phyloP scores from a whole-genome alignment of 768 basidiomycete genomes.

The Collybia sp. region DNA sequence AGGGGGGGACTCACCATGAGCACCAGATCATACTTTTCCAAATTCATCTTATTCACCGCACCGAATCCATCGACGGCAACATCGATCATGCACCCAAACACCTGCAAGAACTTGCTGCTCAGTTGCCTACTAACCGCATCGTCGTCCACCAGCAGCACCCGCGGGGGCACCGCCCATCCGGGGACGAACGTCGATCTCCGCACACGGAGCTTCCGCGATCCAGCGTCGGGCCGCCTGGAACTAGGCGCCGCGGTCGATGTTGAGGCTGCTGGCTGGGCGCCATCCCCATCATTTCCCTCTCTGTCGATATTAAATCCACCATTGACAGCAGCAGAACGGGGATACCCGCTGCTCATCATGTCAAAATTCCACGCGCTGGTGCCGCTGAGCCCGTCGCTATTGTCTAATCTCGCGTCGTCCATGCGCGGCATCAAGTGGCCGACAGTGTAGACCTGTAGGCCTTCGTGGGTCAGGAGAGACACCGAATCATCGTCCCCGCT shows the following conservation, averaged over 20 bases:
- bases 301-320: background rate
- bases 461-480: constrained; percentile 42
- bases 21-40: constrained; percentile 93
- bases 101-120: constrained; percentile 89
- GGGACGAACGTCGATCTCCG: constrained; percentile 80
- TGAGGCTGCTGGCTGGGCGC: too few species aligned
- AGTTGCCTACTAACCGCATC: constrained; percentile 88
- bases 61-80: constrained; percentile 90
- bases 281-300: background rate
- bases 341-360: constrained; percentile 11
- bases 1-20: constrained; percentile 67
- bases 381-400: constrained; percentile 28
- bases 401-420: constrained; percentile 40
- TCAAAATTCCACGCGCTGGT: constrained; percentile 64
- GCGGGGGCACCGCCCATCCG: constrained; percentile 87
- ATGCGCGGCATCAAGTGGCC: constrained; percentile 68
- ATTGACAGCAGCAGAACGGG: too few species aligned
- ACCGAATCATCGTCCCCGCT: background rate
- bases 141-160: constrained; percentile 92
- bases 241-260: too few species aligned
- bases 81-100: constrained; percentile 93
- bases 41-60: constrained; percentile 95
- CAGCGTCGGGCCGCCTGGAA: constrained; percentile 3
- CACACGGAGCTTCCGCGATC: constrained; percentile 52
- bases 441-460: constrained; percentile 76